Percentiles rank a stretch among this genome's conserved stretches.
These are phyloP conservation scores for Populus pruinosa DNA, from an alignment of 345 rosid genomes.

Conservation along the genomic window DNA sequence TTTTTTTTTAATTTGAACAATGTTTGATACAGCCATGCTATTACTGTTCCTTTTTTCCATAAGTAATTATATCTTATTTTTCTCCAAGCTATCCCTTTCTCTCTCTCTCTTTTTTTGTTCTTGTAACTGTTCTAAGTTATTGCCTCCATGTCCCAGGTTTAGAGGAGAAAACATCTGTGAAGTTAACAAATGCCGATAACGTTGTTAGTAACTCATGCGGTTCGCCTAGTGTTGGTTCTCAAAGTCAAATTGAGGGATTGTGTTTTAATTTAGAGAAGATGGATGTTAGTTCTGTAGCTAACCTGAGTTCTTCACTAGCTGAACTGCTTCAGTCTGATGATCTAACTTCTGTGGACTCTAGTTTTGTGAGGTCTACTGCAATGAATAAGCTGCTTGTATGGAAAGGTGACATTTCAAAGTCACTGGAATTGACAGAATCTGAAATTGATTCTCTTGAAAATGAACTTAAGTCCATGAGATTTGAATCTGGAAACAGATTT, in stretches of 20 bases:
- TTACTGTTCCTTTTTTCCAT: neutral
- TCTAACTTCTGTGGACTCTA: constrained; percentile 49
- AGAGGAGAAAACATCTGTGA: constrained; percentile 60
- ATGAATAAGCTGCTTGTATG: constrained; percentile 57
- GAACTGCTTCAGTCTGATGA: constrained; percentile 69
- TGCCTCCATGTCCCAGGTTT: constrained; percentile 44
- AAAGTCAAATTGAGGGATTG: constrained; percentile 44
- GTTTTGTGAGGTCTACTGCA: constrained; percentile 49
- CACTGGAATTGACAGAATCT: constrained; percentile 67
- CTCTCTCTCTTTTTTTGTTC: neutral
- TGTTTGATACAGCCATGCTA: neutral
- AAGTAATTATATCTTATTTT: neutral
- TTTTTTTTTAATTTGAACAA: neutral
- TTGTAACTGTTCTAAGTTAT: neutral
- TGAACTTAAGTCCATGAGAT: constrained; percentile 55
- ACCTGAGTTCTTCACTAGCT: constrained; percentile 55
- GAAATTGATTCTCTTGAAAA: constrained; percentile 88
- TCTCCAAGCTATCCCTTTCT: neutral
- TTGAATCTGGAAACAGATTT: constrained; percentile 32
- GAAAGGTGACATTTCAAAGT: constrained; percentile 66
- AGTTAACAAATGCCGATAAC: constrained; percentile 43
- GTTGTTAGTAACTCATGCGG: constrained; percentile 53
- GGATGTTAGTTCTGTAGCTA: constrained; percentile 46
- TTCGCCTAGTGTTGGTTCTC: constrained; percentile 62
- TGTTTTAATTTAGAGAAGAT: constrained; percentile 68